phyloP scores from a whole-genome alignment of 495 filamentous ascomycete species.

The Astrothelium macrocarpum region DNA sequence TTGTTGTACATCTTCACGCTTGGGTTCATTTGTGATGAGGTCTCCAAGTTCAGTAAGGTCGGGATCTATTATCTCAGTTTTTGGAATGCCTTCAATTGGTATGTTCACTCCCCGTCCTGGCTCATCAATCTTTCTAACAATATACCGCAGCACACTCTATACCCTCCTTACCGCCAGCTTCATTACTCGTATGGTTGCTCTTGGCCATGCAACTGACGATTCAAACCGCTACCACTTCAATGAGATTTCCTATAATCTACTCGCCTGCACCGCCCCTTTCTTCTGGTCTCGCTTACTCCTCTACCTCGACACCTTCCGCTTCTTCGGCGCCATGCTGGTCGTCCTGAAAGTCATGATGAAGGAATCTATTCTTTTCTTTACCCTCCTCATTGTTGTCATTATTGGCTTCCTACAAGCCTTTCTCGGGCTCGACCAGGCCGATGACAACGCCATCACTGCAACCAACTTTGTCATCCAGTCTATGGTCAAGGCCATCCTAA shows the following conservation, averaged over 20 bases:
- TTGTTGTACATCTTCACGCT: conserved; percentile 84
- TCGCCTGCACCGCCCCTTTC: conserved; percentile 87
- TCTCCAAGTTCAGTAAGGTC: conserved; percentile 83
- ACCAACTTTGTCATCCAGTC: conserved; percentile 64
- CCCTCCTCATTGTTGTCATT: conserved; percentile 75
- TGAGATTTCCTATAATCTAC: conserved; percentile 78
- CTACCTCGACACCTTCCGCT: conserved; percentile 83
- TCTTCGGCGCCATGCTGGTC: conserved; percentile 97
- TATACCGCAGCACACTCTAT: conserved; percentile 53
- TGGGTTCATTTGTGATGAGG: conserved; percentile 85
- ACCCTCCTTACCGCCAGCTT: conserved; percentile 65
- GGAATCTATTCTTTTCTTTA: conserved; percentile 95
- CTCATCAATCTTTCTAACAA: neutral
- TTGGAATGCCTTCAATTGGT: conserved; percentile 83
- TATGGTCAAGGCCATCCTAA: conserved; percentile 86
- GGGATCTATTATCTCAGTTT: conserved; percentile 82
- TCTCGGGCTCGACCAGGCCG: conserved; percentile 63
- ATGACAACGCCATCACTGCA: conserved; percentile 13
- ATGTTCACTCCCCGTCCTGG: neutral
- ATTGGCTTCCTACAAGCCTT: conserved; percentile 92
- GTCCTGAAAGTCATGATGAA: conserved; percentile 99
- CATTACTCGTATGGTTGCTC: conserved; percentile 63
- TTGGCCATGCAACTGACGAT: conserved; percentile 48
- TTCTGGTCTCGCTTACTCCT: conserved; percentile 92
- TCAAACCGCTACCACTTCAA: conserved; percentile 56